Conservation (phyloP, 495 filamentous ascomycete species). For the Haplographium delicatum region DNA sequence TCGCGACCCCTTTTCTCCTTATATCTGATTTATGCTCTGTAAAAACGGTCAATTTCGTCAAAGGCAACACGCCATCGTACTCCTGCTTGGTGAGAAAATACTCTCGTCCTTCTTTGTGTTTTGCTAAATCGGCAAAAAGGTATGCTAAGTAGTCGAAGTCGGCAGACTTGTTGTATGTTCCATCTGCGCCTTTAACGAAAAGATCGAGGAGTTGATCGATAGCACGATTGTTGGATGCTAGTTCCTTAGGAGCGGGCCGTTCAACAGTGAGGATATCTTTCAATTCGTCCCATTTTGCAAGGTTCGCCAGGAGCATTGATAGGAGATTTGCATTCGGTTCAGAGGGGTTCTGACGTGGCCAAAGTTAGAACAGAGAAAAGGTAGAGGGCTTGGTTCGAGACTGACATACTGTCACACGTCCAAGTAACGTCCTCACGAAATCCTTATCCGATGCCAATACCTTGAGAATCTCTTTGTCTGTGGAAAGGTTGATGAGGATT, state of each 20-base stretch:
- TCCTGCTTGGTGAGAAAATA: constrained; percentile 70
- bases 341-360: constrained; percentile 38
- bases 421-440: constrained; percentile 70
- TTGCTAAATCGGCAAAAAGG: constrained; percentile 87
- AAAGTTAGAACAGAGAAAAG: neutral
- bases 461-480: constrained; percentile 67
- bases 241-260: constrained; percentile 51
- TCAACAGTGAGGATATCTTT: constrained; percentile 60
- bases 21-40: constrained; percentile 79
- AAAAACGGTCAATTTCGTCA: constrained; percentile 86
- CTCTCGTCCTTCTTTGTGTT: constrained; percentile 63
- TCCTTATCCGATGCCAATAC: constrained; percentile 70
- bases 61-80: constrained; percentile 74
- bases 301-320: constrained; percentile 88
- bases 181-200: constrained; percentile 86
- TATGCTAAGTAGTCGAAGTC: constrained; percentile 91
- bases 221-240: constrained; percentile 63
- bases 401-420: constrained; percentile 67
- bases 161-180: constrained; percentile 76
- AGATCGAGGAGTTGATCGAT: constrained; percentile 91
- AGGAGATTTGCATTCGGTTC: constrained; percentile 75
- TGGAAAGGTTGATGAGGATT: constrained; percentile 87
- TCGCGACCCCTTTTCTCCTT: constrained; percentile 84
- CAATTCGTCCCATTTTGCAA: constrained; percentile 71
- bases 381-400: constrained; percentile 7